A percentile compares a stretch with the other conserved stretches of the same genome.
Conservation (phyloP, 2,329 filamentous ascomycete genomes). For the Apiospora hydei region DNA sequence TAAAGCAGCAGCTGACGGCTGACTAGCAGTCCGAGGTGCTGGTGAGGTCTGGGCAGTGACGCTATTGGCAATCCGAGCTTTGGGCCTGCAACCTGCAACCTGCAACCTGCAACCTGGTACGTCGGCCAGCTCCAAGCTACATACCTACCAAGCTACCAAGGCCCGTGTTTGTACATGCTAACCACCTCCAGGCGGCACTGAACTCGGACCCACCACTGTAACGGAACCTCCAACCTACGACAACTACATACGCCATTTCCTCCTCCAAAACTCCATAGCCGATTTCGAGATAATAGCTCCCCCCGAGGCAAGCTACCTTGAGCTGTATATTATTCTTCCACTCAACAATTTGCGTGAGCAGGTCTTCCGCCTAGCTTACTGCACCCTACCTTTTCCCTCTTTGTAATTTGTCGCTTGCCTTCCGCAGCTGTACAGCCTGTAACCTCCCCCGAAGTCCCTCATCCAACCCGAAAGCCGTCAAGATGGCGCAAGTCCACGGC, state of each 20-base stretch:
- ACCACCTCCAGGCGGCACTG: constrained; percentile 5
- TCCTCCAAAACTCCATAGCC: constrained; percentile 21
- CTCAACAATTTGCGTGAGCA: constrained; percentile 15
- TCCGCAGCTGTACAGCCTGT: background rate
- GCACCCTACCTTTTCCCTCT: constrained; percentile 19
- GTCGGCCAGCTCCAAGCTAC: background rate
- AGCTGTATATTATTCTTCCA: constrained; percentile 6
- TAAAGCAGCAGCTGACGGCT: constrained; percentile 6
- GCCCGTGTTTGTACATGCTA: too few relatives aligned
- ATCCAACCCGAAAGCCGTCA: constrained; percentile 49
- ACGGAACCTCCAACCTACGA: constrained; percentile 20
- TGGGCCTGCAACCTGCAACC: background rate
- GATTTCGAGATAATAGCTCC: constrained; percentile 17
- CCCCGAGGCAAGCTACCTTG: constrained; percentile 5
- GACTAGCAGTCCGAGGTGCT: background rate
- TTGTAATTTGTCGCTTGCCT: background rate
- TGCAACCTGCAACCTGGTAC: background rate
- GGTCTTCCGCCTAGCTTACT: constrained; percentile 20
- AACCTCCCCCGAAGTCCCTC: constrained; percentile 27
- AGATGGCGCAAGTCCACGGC: constrained; percentile 91
- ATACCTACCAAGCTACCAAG: too few relatives aligned
- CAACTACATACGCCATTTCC: constrained; percentile 21
- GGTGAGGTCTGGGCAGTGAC: constrained; percentile 11
- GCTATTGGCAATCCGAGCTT: constrained; percentile 13
- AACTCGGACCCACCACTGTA: constrained; percentile 10